Evolutionary conservation across 75 land plant genomes (phyloP).

Genomic region (Chamaecyparis obtusa): DNA sequence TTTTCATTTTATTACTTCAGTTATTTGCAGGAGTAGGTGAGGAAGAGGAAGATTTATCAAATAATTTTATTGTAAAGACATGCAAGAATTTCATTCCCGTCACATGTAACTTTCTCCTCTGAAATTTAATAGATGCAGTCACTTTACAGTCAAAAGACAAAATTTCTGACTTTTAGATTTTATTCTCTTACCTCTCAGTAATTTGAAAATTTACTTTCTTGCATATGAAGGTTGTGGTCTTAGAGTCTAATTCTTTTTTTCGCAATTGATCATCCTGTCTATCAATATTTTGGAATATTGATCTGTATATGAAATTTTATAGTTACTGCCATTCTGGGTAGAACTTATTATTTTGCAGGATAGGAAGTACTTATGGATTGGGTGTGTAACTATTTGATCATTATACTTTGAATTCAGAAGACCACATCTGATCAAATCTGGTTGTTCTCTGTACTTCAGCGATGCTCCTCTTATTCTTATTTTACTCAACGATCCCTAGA

Average conservation of each 20-base stretch:
- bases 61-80: constrained; percentile 87
- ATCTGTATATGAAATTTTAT: too few relatives aligned
- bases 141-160: background rate
- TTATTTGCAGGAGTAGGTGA: constrained; percentile 60
- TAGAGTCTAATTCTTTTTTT: background rate
- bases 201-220: background rate
- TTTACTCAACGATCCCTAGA: too few relatives aligned
- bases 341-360: too few relatives aligned
- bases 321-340: too few relatives aligned
- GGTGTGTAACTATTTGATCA: too few relatives aligned
- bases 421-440: too few relatives aligned
- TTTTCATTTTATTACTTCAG: constrained; percentile 35
- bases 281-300: too few relatives aligned
- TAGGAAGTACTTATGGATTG: too few relatives aligned
- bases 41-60: constrained; percentile 75
- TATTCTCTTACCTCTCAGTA: background rate
- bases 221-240: background rate
- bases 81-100: constrained; percentile 93
- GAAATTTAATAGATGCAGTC: background rate
- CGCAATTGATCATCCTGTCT: too few relatives aligned
- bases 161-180: background rate
- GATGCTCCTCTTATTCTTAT: too few relatives aligned
- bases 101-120: constrained; percentile 44
- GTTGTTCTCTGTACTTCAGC: too few relatives aligned
- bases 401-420: too few relatives aligned